Percentiles rank a stretch among this genome's conserved stretches.
These are phyloP conservation scores for Chaetomiaceae sp. DNA, from an alignment of 2,329 filamentous ascomycete genomes.

Conservation along the genomic window DNA sequence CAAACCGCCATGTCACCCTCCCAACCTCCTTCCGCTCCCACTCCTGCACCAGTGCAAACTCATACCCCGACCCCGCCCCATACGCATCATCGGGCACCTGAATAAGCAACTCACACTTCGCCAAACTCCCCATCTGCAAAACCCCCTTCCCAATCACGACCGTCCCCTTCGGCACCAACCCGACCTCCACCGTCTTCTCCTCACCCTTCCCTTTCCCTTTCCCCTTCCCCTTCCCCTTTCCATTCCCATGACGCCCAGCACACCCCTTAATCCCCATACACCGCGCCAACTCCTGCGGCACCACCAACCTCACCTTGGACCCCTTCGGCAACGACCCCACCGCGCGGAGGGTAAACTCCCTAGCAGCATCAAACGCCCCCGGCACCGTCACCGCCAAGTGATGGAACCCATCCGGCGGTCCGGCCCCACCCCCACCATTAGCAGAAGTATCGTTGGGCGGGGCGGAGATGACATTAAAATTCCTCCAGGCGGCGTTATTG, in stretches of 20 bases:
- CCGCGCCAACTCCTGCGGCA: slow-evolving; percentile 3
- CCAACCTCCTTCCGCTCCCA: slow-evolving; percentile 12
- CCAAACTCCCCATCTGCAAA: slow-evolving; percentile 3
- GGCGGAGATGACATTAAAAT: slow-evolving; percentile 5
- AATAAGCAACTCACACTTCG: slow-evolving; percentile 2
- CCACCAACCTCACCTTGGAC: slow-evolving; percentile 4
- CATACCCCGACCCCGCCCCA: not conserved
- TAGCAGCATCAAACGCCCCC: slow-evolving; percentile 6
- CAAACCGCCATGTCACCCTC: slow-evolving; percentile 11
- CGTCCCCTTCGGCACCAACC: not conserved
- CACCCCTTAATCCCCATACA: slow-evolving; percentile 6
- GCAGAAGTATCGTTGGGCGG: too few relatives aligned
- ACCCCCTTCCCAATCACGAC: slow-evolving; percentile 3
- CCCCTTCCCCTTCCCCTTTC: too few relatives aligned
- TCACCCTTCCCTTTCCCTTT: not conserved
- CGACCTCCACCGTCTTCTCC: not conserved
- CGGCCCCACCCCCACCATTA: too few relatives aligned
- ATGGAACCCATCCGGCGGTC: not conserved
- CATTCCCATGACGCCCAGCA: not conserved
- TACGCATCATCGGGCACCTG: not conserved
- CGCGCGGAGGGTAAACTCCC: not conserved
- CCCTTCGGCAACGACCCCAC: slow-evolving; percentile 3
- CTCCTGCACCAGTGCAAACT: slow-evolving; percentile 14
- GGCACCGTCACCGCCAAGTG: slow-evolving; percentile 4
- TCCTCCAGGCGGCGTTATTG: slow-evolving; percentile 13